phyloP scores from a whole-genome alignment of 345 rosid genomes.

The Rhodomyrtus tomentosa region DNA sequence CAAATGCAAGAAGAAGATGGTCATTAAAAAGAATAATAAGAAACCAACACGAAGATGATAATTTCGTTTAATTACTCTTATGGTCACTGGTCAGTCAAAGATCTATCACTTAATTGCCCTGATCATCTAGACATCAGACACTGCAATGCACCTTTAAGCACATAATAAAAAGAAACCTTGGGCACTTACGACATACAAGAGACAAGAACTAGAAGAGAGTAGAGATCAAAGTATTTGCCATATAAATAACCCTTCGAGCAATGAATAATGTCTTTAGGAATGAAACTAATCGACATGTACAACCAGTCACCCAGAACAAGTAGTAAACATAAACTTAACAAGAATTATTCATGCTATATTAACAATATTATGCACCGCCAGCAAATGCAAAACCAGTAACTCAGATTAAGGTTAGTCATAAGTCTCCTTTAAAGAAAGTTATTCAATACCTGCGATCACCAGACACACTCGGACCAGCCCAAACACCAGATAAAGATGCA shows the following conservation, averaged over 20 bases:
- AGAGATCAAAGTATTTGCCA: neutral
- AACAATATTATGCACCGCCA: neutral
- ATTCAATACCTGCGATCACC: conserved; percentile 44
- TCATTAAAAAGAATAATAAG: neutral
- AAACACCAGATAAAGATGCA: conserved; percentile 67
- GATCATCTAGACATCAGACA: neutral
- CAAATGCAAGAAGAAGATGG: neutral
- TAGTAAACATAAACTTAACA: neutral
- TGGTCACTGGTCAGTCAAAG: neutral
- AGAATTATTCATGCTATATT: neutral
- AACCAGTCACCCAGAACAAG: neutral
- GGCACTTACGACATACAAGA: neutral
- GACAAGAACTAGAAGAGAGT: neutral
- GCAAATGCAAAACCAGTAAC: neutral
- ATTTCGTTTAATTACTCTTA: neutral
- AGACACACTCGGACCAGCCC: conserved; percentile 59
- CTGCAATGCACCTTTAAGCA: neutral
- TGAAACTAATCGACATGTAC: neutral
- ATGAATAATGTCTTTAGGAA: neutral
- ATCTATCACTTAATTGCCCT: neutral
- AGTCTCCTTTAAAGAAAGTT: neutral
- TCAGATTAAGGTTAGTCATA: neutral
- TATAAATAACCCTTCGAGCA: neutral
- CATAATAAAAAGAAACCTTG: neutral
- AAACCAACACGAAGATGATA: neutral